Base-by-base conservation (phyloP, 768 basidiomycete species). In the Pleurotus eryngii region DNA sequence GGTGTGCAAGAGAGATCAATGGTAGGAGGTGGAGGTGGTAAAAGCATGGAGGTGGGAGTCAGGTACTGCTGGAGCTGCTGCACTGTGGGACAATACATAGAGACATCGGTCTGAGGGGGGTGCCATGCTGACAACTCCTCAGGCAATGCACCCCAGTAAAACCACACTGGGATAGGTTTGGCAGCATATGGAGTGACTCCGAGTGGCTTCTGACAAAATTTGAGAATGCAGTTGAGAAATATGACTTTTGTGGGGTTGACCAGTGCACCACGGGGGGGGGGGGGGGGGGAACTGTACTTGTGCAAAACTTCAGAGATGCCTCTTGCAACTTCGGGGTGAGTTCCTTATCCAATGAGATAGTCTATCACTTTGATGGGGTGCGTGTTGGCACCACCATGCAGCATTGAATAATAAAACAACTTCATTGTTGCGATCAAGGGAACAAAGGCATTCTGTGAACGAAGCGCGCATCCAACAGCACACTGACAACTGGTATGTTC, bases 381-480 rank as follows among this genome's bases (percentile, higher is more conserved):
- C 7, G 30, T 30, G 8, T 15, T 9, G 42, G 42, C 18, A 20
- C 42, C 42, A 20, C n/a, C 5, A 43, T 5, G 42, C 51, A 18
- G n/a, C 30, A 57, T 5, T 14, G 49, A 15, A 17, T 53, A 12
- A 2, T 53, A 42, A n/a, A 47, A 22, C 6, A 55, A 26, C 8
- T 30, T 38, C 5, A 60, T 17, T 2, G 60, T 35, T 9, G 50
- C 60, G 12, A 60, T 60, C 20, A 60, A 57, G 4, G 60, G 60
- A 17, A 55, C 12, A 49, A 60, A 60, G 12, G 60, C 50, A n/a
- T 57, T 46, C 17, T 50, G 14, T 11, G 60, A 60, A 26, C 57
- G 42, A 22, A 20, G 42, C 3, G 50, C 39, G 9, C 51, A 48
- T 20, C 45, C 37, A 39, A 43, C 45, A 9, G 47, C 60, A 35